Evolutionary conservation across 768 basidiomycete species (phyloP), one percentile per base, ranked within the genome.

Genomic region (Amanita rimosa): DNA sequence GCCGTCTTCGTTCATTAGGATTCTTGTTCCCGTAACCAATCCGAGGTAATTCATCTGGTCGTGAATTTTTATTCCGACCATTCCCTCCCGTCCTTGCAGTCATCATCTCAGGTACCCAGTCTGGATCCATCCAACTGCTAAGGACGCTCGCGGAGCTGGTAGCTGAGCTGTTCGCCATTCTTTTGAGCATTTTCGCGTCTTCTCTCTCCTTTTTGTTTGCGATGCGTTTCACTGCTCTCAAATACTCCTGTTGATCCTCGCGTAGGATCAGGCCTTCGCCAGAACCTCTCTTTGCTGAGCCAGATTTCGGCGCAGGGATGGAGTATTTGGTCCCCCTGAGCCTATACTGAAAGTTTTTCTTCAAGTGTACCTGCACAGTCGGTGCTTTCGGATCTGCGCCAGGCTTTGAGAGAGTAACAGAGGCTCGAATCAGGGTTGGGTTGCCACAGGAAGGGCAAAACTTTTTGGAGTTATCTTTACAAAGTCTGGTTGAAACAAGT

Each of bases 371-470:
- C 62, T 90, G 79, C 75, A 94, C 79, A 11, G 67, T 71, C 1
- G 84, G 83, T 2, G 79, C 69, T 58, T 79, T 68, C n/a, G 71
- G 63, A 34, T 75, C 66, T 14, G 84, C 79, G 39, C 66, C 70
- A 0, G 85, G 79, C 1, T 81, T 73, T 8, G 83, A 72, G 34
- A 93, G 75, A 2, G 95, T 95, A 22, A 97, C 89, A 3, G 93
- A 94, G 1, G 89, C 84, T 51, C 96, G 85, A 44, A 96, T 64
- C 11, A 99, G 74, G 1, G 95, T 88, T 0, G 92, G 76, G 57
- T 92, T 94, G 37, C 96, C 96, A 60, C 96, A 99, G 8, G 93
- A 90, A 1, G 96, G 95, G 62, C 96, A 99, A 70, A 99, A 99
- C 57, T 90, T 88, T 63, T 91, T 92, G 7, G 88, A 83, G 17